Conservation (phyloP, 345 rosid genomes). For the Jatropha curcas region DNA sequence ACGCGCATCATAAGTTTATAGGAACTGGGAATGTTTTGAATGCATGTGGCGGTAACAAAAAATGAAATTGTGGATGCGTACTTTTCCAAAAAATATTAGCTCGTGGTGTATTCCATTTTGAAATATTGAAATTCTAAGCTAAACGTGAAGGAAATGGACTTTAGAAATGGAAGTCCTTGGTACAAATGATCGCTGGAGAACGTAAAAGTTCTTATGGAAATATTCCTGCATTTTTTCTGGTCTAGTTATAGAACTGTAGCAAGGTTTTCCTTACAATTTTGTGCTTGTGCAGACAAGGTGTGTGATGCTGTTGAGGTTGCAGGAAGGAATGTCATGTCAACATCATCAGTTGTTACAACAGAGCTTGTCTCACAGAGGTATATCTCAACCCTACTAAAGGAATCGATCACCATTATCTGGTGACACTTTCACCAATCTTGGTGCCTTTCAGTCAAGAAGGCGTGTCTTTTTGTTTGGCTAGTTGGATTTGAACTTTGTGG, state of each 20-base stretch:
- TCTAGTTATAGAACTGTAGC: background rate
- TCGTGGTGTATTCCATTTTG: background rate
- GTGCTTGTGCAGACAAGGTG: constrained; percentile 44
- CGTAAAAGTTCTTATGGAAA: background rate
- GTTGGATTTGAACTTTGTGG: constrained; percentile 10
- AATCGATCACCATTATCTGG: background rate
- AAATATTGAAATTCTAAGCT: background rate
- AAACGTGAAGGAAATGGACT: background rate
- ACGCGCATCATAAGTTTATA: background rate
- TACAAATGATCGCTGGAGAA: background rate
- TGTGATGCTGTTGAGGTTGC: constrained; percentile 94
- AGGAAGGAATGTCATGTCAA: constrained; percentile 89
- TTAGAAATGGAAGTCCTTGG: background rate
- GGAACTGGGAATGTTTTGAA: background rate
- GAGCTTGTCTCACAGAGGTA: constrained; percentile 81
- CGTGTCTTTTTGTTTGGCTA: constrained; percentile 8
- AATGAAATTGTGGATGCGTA: background rate
- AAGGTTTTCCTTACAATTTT: background rate
- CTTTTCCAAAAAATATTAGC: background rate
- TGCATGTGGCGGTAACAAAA: background rate
- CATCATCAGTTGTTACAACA: constrained; percentile 80
- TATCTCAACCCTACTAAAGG: background rate
- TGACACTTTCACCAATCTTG: background rate
- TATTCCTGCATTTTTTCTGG: background rate
- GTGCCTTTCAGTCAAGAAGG: background rate